These are phyloP conservation scores for Suillus subalutaceus DNA, from an alignment of 768 basidiomycete species.

Conservation along the genomic window DNA sequence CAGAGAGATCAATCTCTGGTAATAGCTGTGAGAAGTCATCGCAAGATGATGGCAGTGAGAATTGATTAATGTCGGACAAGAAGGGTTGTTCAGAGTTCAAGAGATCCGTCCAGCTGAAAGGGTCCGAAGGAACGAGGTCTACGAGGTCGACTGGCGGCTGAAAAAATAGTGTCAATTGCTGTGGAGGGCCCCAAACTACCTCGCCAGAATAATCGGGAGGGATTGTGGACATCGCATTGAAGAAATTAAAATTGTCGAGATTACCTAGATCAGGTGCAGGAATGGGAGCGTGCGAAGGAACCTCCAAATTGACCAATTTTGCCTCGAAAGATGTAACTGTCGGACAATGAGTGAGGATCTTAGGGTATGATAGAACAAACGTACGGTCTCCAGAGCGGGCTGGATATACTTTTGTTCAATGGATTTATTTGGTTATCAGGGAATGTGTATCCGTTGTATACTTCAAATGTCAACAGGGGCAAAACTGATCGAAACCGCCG, in stretches of 20 bases:
- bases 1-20: constrained; percentile 29
- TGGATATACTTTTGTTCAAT: rapidly evolving
- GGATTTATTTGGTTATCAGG: constrained; percentile 6
- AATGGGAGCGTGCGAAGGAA: not conserved
- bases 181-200: not conserved
- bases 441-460: constrained; percentile 33
- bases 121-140: not conserved
- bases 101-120: not conserved
- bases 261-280: not conserved
- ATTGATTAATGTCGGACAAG: not conserved
- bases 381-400: constrained; percentile 6
- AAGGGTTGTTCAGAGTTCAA: not conserved
- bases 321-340: not conserved
- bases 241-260: not conserved
- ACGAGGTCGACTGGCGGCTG: not conserved
- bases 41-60: not conserved
- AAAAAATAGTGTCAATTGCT: too few relatives aligned
- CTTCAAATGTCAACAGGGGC: constrained; percentile 35
- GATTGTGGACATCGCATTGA: not conserved
- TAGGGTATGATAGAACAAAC: not conserved
- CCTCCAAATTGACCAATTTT: not conserved
- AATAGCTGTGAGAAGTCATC: constrained; percentile 13
- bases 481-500: constrained; percentile 25
- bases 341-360: rapidly evolving
- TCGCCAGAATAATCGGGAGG: not conserved